phyloP scores from a whole-genome alignment of 2,329 filamentous ascomycete species.

The Aspergillus nomiae region DNA sequence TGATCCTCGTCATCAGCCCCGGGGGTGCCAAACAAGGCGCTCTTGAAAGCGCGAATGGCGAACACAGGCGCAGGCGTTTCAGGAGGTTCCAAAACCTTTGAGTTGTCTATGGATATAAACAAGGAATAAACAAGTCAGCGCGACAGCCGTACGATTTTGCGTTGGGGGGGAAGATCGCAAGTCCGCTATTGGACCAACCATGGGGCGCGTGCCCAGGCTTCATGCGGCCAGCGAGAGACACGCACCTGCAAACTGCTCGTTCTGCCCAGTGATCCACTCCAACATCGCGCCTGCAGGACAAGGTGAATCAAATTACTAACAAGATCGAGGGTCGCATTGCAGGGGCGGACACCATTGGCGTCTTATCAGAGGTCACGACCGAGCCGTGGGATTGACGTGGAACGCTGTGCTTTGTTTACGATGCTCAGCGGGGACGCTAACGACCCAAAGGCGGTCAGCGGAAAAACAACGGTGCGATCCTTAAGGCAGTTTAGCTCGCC shows the following conservation, averaged over 20 bases:
- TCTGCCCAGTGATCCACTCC: slow-evolving; percentile 37
- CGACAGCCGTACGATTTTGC: slow-evolving; percentile 9
- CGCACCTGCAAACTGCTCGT: slow-evolving; percentile 31
- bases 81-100: slow-evolving; percentile 59
- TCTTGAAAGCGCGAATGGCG: slow-evolving; percentile 67
- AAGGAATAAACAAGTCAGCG: slow-evolving; percentile 17
- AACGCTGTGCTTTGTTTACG: slow-evolving; percentile 39
- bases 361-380: slow-evolving; percentile 4
- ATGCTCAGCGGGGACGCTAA: slow-evolving; percentile 16
- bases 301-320: slow-evolving; percentile 15
- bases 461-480: slow-evolving; percentile 24
- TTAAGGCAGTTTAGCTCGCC: not conserved
- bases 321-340: slow-evolving; percentile 19
- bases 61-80: slow-evolving; percentile 69
- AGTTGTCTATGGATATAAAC: slow-evolving; percentile 38
- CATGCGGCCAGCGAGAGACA: slow-evolving; percentile 22
- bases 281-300: slow-evolving; percentile 31
- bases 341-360: slow-evolving; percentile 20
- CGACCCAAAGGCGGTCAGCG: slow-evolving; percentile 21
- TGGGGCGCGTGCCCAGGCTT: slow-evolving; percentile 5
- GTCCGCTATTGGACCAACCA: slow-evolving; percentile 14
- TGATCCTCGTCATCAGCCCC: slow-evolving; percentile 50
- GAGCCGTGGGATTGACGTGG: slow-evolving; percentile 26
- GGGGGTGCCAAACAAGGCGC: slow-evolving; percentile 66
- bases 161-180: slow-evolving; percentile 5